Evolutionary conservation across 306 rosid genomes (phyloP), one percentile per base, ranked within the genome.

Genomic region (Parietaria judaica): DNA sequence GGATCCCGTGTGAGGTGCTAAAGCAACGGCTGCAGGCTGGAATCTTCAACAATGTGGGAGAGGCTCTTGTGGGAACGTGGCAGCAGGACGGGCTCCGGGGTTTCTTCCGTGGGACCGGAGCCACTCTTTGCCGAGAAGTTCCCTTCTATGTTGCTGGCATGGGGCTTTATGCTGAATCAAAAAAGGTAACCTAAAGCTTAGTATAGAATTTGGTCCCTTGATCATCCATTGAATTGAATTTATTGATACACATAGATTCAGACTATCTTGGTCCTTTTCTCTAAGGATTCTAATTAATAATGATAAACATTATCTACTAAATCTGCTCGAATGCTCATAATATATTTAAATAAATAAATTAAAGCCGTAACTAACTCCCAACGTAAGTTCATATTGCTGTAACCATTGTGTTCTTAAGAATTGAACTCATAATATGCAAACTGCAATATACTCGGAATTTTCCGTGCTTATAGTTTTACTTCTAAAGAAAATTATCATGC

Each of bases 11-110:
- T 61, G 99, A 94, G 76, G 99, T 94, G 57, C 70, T 94, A 66
- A 94, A 94, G 83, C 99, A 94, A 78, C 83, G 97, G 84, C 77
- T 83, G 65, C 99, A 94, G 79, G 99, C 97, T 52, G 99, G 99
- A 60, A 76, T 88, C 71, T 94, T 82, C 77, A 79, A 89, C 74
- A 94, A 79, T 64, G 99, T 78, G 11, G 97, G 94, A 23, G 84
- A 86, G 78, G 97, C 95, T 51, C 69, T 89, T 59, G 72, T 89
- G 45, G 99, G 83, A 39, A 94, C 99, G 60, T 86, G 90, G 97
- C 77, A 78, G 49, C 94, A 84, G 73, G 99, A 94, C 84, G 99
- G 99, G 68, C 84, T 84, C 47, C 79, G 71, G 79, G 99, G 99
- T 10, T 94, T 94, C 78, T 94, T 94, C 65, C 99, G 99, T 72